Base-by-base conservation (phyloP, 768 basidiomycete species). In the Suillus sp. region DNA sequence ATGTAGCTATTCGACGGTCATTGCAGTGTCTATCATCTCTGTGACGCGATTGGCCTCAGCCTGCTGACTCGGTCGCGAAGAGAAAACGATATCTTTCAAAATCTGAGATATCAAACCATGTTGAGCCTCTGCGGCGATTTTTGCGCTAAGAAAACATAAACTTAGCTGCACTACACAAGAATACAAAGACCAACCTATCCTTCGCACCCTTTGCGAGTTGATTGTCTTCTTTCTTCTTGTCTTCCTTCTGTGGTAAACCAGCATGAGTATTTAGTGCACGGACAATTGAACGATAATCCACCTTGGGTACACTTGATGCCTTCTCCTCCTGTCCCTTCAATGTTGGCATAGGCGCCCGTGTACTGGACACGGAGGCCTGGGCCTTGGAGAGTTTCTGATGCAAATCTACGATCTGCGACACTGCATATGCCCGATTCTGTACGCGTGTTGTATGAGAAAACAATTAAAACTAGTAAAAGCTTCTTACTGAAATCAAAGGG, bases 21-120 rank as follows among this genome's bases (percentile, higher is more conserved):
- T 81, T 16, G 77, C 68, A 16, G 78, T 73, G 63, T 81, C 79
- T 37, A 80, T 65, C 35, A 75, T 65, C 50, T 74, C 79, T 22
- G 66, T 61, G 27, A 72, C 65, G 10, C 66, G 71, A 8, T 64
- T 69, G 25, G 69, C 69, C 7, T 73, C 71, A 0, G 65, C 62
- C 50, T 65, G 68, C 56, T 71, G 65, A 60, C 63, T 66, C 18
- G 80, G 81, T 58, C 83, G 77, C 48, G 75, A 73, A 10, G 92
- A 93, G 72, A 98, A 97, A 45, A 98, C 85, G 50, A 93, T 84
- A 66, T 96, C 95, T 74, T 99, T 98, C 72, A 99, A 83, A 6
- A 96, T 87, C 72, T 98, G 96, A 2, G 95, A 83, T 64, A 97
- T 95, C 60, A 99, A 85, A 1, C 95, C 96, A 68, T 98, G 95